Evolutionary conservation across 345 rosid species (phyloP), one percentile per base, ranked within the genome.

Genomic region (Xanthoceras sorbifolium): DNA sequence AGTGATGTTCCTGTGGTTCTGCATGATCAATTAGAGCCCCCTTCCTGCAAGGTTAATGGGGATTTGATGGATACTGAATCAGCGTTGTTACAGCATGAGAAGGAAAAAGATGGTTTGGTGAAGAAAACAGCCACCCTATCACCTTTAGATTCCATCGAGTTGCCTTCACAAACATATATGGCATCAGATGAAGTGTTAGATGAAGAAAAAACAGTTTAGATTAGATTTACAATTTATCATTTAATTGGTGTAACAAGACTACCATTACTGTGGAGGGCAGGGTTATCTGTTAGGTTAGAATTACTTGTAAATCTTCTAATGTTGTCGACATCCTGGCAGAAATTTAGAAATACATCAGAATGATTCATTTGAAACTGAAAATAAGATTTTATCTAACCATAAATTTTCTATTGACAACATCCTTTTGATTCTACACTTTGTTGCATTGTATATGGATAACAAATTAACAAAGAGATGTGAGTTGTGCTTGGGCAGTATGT

Each of bases 231-330:
- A 66, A 52, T 46, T 55, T 64, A 65, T 67, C 79, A 74, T 81
- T 80, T 74, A 77, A 77, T 77, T 81, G 82, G 82, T 67, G 84
- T 77, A 73, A 69, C 72, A 71, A 50, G 77, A 76, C 59, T 70
- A 63, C 25, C 74, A 68, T 28, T 54, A 63, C 69, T 32, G 59
- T 78, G 67, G 78, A 77, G 80, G 73, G 60, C 78, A 73, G 80
- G 72, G 69, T 64, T 71, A 64, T 69, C 60, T 78, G 81, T 61
- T 68, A 82, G 82, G 72, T 60, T 80, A 77, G 78, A 64, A 65
- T 65, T 78, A 72, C 67, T 62, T 83, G 85, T 84, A 82, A 44
- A 81, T 84, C 76, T 71, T 77, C 69, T 75, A 61, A 67, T 80
- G 67, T 62, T 75, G 72, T 79, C 60, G 72, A 71, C 69, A 66